phyloP scores from a whole-genome alignment of 2,329 filamentous ascomycete species.

The Calonectria hawksworthii region DNA sequence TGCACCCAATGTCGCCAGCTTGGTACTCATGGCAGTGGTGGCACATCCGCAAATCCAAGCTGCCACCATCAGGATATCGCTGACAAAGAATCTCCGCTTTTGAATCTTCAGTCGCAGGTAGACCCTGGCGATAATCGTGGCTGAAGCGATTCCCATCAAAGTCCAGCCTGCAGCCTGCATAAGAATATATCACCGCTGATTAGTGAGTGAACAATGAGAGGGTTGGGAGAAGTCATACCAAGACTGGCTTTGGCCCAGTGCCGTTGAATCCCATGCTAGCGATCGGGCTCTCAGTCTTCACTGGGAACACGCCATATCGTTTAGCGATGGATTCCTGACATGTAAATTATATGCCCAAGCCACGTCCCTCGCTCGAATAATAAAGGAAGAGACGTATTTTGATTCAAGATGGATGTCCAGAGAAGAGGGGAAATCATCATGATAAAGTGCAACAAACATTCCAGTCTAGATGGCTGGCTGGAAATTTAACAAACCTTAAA shows the following conservation, averaged over 20 bases:
- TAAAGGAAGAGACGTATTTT: neutral
- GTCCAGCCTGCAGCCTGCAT: neutral
- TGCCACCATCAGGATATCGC: neutral
- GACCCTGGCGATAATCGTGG: neutral
- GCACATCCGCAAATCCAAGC: neutral
- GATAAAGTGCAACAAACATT: neutral
- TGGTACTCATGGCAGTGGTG: neutral
- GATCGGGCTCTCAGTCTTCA: neutral
- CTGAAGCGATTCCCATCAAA: neutral
- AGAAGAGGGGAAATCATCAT: neutral
- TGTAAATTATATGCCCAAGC: neutral
- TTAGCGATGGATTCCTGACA: neutral
- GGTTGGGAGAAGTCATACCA: neutral
- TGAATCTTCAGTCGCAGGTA: neutral
- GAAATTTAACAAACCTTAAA: neutral
- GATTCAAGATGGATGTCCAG: neutral
- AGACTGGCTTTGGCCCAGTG: neutral
- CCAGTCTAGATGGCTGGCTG: neutral
- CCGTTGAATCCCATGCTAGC: neutral
- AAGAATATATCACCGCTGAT: neutral
- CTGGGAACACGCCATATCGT: neutral
- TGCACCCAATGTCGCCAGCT: neutral
- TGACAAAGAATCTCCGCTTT: neutral
- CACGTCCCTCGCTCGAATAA: neutral
- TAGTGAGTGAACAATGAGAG: neutral